Evolutionary conservation across 2,329 filamentous ascomycete genomes (phyloP).

Genomic region (Pseudocercospora musae): DNA sequence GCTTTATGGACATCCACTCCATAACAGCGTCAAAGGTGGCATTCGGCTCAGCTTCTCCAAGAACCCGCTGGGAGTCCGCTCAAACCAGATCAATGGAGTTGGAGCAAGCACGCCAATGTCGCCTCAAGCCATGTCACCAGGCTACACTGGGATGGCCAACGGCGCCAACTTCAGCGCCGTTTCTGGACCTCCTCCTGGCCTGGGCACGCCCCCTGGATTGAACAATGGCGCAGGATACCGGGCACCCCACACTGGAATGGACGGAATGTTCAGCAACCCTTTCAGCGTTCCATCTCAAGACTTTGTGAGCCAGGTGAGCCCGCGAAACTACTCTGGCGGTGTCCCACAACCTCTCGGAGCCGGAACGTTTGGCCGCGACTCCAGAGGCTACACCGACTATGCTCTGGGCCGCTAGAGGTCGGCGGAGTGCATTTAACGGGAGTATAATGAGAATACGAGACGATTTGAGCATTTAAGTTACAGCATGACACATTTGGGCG

Average conservation of each 20-base stretch:
- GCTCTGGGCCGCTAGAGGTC: slow-evolving; percentile 5
- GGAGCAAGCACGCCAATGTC: slow-evolving; percentile 50
- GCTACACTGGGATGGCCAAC: slow-evolving; percentile 59
- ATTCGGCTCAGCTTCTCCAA: slow-evolving; percentile 97
- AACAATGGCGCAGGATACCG: slow-evolving; percentile 17
- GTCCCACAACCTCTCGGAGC: slow-evolving; percentile 29
- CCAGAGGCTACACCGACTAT: slow-evolving; percentile 15
- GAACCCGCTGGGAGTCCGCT: slow-evolving; percentile 89
- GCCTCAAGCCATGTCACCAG: slow-evolving; percentile 52
- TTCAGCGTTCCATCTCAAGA: slow-evolving; percentile 24
- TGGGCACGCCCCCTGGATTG: slow-evolving; percentile 63
- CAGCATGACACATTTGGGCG: slow-evolving; percentile 11
- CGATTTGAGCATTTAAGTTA: neutral
- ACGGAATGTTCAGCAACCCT: slow-evolving; percentile 32
- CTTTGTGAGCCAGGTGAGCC: slow-evolving; percentile 24
- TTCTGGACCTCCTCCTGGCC: slow-evolving; percentile 71
- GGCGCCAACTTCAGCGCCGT: slow-evolving; percentile 60
- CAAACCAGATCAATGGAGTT: slow-evolving; percentile 61
- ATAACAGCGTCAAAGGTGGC: slow-evolving; percentile 90
- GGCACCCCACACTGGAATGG: slow-evolving; percentile 20
- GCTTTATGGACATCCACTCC: slow-evolving; percentile 79
- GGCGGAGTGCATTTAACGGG: neutral
- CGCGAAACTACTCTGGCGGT: slow-evolving; percentile 28
- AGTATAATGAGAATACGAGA: neutral
- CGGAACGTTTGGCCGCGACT: slow-evolving; percentile 26